These are phyloP conservation scores for Vanrija sp. DNA, from an alignment of 1,284 basidiomycete genomes.

Conservation along the genomic window DNA sequence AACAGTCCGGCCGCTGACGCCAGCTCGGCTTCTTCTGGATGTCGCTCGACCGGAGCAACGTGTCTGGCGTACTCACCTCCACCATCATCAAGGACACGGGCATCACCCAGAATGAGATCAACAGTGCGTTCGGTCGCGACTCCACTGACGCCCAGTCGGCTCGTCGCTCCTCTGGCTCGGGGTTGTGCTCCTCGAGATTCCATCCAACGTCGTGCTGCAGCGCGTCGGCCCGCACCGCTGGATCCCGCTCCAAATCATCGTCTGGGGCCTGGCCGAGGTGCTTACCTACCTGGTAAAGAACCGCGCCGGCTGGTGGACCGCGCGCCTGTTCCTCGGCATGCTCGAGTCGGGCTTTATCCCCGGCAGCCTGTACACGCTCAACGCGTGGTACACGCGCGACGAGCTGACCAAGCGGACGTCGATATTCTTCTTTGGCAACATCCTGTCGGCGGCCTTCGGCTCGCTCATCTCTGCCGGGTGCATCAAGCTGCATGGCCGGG, in stretches of 20 bases:
- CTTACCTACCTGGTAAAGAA: not conserved
- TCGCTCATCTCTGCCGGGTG: constrained; percentile 2
- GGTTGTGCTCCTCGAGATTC: constrained; percentile 41
- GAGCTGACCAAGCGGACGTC: constrained; percentile 49
- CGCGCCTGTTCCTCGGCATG: constrained; percentile 45
- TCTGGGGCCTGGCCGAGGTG: constrained; percentile 8
- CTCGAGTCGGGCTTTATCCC: constrained; percentile 44
- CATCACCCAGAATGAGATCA: constrained; percentile 36
- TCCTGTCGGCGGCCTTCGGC: not conserved
- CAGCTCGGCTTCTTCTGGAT: constrained; percentile 31
- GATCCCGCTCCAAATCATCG: constrained; percentile 28
- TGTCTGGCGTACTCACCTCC: constrained; percentile 30
- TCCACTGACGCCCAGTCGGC: constrained; percentile 7
- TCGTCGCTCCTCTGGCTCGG: constrained; percentile 32
- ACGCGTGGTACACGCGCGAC: constrained; percentile 44
- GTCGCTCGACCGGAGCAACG: constrained; percentile 26
- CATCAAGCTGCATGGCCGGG: not conserved
- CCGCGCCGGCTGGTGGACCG: not conserved
- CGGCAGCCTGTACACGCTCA: constrained; percentile 37
- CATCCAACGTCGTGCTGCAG: constrained; percentile 27
- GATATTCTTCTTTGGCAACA: constrained; percentile 48
- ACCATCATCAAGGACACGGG: constrained; percentile 26
- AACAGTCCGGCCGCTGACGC: not conserved
- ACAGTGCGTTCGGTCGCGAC: constrained; percentile 1
- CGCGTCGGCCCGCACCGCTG: constrained; percentile 24